Base-by-base conservation (phyloP, 768 basidiomycete genomes). In the Lactarius vividus region DNA sequence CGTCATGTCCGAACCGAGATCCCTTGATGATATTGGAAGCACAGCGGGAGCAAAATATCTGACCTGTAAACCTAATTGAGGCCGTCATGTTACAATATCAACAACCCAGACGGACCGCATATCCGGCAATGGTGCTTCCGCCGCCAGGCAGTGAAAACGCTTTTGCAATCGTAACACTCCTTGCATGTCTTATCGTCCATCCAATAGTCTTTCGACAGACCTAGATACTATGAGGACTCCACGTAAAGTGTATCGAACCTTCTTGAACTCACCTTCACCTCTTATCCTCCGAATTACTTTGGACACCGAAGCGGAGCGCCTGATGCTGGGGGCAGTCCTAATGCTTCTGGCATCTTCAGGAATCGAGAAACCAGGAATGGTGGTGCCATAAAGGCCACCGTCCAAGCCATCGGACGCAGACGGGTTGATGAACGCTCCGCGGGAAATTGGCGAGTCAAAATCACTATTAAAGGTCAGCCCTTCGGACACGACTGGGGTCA, bases 111-210 rank as follows among this genome's bases (percentile, higher is more conserved):
- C 83, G 63, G 73, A 90, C 94, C 94, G 73, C 97, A 98, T 75
- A 98, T 94, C 15, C 97, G 87, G 77, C 97, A 99, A 74, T 99
- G 97, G 72, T 99, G 97, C 75, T 96, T 97, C 69, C 97, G 80
- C 60, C 96, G 79, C 93, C 94, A 98, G 2, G 95, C 85, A 0
- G 94, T 93, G 77, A 99, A 99, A 57, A 91, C 82, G 69, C 91
- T 92, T 76, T 94, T 93, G 79, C 95, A 97, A 75, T 96, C 95
- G 74, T 94, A 96, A 73, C 95, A 96, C 72, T 97, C 94, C 74
- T 91, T 97, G 72, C 92, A 93, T 62, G 91, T 90, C 72, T 94
- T 94, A 73, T 98, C 96, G 67, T 94, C 92, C 95, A 98, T 98
- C 97, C 97, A 99, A 74, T 98, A 98, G 73, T 97, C 93, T 69